Base-by-base conservation (phyloP, 192 early-diverging fungal species). In the Bifiguratus adelaidae region DNA sequence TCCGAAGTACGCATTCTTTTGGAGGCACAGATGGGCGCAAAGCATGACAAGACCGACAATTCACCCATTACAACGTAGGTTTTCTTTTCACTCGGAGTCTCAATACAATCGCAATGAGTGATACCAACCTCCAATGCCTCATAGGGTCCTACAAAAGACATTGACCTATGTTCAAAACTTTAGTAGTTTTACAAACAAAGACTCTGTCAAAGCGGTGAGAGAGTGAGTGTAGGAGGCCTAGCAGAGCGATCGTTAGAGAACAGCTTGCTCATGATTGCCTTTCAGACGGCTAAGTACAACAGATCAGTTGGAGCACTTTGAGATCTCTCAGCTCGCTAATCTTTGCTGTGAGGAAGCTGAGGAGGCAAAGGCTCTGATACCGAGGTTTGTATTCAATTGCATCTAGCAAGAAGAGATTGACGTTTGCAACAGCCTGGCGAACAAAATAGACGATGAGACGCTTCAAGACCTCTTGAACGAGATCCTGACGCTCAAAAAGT, bases 271-370 rank as follows among this genome's bases (percentile, higher is more conserved):
- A 36, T 24, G 22, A 27, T 29, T 13, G 7, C 6, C 7, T 41
- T 45, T 6, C 24, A 56, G 50, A 21, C 30, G 55, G 13, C 25
- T 52, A 19, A 45, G 30, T 11, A 53, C 47, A 19, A 42, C 51
- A 20, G 41, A 45, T 0, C 20, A 32, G 3, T 56, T 90, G 48
- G 70, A 78, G 33, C 76, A 80, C 27, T 95, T 92, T 44, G 94
- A 97, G 56, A 68, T 85, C 21, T 90, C 89, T 24, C 90, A 93
- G 50, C 60, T 97, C 30, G 91, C 83, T 7, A 97, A 97, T 56
- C 63, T 97, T 34, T 82, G 86, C 61, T 92, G 89, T 57, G 89
- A 88, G 50, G 82, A 90, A 28, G 77, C 77, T 20, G 94, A 97
- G 40, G 94, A 97, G 64, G 89, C 89, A 0, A 87, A 85, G 56